Percentiles rank a stretch among this genome's conserved stretches.
Evolutionary conservation across 108 stramenopile species (phyloP).

Genomic region (Discostella stelligeroides): DNA sequence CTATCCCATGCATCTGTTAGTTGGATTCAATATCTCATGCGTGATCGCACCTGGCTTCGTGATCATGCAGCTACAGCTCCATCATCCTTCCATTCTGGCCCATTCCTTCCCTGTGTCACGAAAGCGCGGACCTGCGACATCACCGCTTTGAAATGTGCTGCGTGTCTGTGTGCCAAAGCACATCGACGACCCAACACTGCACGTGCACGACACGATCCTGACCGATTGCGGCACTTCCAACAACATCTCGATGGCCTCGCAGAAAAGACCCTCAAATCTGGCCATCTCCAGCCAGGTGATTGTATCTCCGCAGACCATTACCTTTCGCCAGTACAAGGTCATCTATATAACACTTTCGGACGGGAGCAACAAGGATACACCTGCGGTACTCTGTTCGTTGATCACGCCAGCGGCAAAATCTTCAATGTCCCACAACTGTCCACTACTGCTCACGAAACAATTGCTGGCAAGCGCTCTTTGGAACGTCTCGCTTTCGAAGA

Average conservation of each 20-base stretch:
- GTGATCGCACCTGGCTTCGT: neutral
- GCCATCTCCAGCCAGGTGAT: constrained; percentile 40
- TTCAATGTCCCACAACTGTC: constrained; percentile 35
- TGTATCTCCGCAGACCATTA: too few species aligned
- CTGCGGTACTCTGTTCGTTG: too few species aligned
- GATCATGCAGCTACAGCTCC: neutral
- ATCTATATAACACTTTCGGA: too few species aligned
- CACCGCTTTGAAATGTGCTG: constrained; percentile 6
- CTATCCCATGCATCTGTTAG: constrained; percentile 9
- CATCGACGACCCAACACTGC: neutral
- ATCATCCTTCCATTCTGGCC: neutral
- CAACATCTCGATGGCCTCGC: neutral
- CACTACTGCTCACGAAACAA: constrained; percentile 40
- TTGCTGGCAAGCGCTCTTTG: constrained; percentile 33
- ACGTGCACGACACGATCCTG: neutral
- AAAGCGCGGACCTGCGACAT: neutral
- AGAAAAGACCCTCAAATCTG: neutral
- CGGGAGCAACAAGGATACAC: too few species aligned
- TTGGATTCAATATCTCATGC: neutral
- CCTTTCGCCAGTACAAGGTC: constrained; percentile 30
- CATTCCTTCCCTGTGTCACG: constrained; percentile 1
- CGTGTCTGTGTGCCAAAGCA: neutral
- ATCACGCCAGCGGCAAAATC: too few species aligned
- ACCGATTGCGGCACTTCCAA: too few species aligned
- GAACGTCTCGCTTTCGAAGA: constrained; percentile 29